A percentile compares a stretch with the other conserved stretches of the same genome.
Evolutionary conservation across 352 stramenopile genomes (phyloP).

Genomic region (Pythium phragmitis): DNA sequence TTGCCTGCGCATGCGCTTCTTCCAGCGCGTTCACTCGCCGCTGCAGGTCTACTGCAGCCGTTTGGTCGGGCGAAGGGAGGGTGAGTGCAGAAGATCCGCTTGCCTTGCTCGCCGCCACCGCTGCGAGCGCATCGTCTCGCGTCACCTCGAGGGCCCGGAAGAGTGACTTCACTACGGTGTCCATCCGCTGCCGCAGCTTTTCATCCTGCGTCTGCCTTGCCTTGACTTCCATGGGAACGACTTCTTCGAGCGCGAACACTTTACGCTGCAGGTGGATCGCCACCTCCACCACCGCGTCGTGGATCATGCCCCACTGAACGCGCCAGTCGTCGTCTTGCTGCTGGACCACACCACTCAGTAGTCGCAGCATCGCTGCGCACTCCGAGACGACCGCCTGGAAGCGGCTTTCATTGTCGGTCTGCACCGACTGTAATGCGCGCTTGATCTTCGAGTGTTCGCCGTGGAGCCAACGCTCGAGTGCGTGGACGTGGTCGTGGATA

Average conservation of each 20-base stretch:
- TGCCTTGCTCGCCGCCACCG: neutral
- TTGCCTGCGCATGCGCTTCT: slow-evolving; percentile 11
- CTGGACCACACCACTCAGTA: slow-evolving; percentile 28
- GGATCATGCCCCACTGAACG: slow-evolving; percentile 29
- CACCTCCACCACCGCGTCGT: slow-evolving; percentile 36
- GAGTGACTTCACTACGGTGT: slow-evolving; percentile 40
- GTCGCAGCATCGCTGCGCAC: slow-evolving; percentile 30
- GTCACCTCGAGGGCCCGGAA: slow-evolving; percentile 33
- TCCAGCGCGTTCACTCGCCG: slow-evolving; percentile 37
- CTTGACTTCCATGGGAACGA: slow-evolving; percentile 61
- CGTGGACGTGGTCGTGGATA: slow-evolving; percentile 58
- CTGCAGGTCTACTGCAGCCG: slow-evolving; percentile 5
- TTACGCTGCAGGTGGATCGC: slow-evolving; percentile 42
- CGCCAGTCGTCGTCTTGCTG: slow-evolving; percentile 43
- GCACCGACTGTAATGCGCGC: slow-evolving; percentile 43
- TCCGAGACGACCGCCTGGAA: slow-evolving; percentile 42
- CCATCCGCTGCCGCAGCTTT: slow-evolving; percentile 44
- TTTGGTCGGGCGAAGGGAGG: neutral
- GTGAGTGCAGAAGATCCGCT: neutral
- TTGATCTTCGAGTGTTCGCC: slow-evolving; percentile 53
- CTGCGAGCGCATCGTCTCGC: slow-evolving; percentile 28
- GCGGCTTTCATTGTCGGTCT: slow-evolving; percentile 35
- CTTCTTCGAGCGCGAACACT: slow-evolving; percentile 52
- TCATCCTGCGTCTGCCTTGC: slow-evolving; percentile 59
- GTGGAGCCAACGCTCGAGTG: slow-evolving; percentile 56